These are phyloP conservation scores for Rhodotorula sp. DNA, from an alignment of 1,284 basidiomycete species.

Conservation along the genomic window DNA sequence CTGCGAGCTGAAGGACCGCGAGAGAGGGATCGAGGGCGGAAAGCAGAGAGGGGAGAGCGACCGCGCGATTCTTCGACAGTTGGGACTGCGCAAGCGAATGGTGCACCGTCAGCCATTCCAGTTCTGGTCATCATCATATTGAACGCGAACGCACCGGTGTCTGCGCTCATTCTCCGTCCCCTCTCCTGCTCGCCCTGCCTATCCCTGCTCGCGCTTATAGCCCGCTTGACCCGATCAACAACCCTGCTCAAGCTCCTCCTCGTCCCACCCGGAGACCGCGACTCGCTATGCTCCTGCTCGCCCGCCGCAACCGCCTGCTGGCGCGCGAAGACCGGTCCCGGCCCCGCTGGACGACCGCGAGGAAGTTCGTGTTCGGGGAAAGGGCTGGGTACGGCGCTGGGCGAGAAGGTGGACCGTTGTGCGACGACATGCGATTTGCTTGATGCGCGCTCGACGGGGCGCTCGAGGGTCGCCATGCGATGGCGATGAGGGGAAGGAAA, in stretches of 20 bases:
- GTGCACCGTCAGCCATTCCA: neutral
- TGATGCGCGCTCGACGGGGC: neutral
- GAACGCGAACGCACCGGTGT: neutral
- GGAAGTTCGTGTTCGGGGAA: constrained; percentile 12
- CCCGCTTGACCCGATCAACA: constrained; percentile 18
- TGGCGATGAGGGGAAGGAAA: neutral
- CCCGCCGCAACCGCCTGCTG: neutral
- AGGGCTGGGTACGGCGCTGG: constrained; percentile 12
- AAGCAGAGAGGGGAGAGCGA: constrained; percentile 21
- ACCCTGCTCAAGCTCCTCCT: constrained; percentile 24
- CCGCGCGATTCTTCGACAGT: constrained; percentile 17
- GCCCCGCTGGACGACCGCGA: neutral
- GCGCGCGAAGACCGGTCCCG: neutral
- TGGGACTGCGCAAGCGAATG: neutral
- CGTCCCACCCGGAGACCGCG: constrained; percentile 15
- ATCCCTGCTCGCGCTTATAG: constrained; percentile 19
- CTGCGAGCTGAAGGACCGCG: constrained; percentile 3
- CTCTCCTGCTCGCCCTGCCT: constrained; percentile 1
- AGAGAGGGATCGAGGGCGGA: constrained; percentile 18
- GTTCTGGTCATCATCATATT: too few relatives aligned
- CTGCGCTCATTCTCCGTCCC: constrained; percentile 1
- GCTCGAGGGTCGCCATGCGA: constrained; percentile 25
- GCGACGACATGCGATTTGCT: too few relatives aligned
- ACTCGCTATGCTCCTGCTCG: neutral
- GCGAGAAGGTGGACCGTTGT: neutral